phyloP scores from a whole-genome alignment of 2,329 filamentous ascomycete genomes.

The Ophiostoma montium region DNA sequence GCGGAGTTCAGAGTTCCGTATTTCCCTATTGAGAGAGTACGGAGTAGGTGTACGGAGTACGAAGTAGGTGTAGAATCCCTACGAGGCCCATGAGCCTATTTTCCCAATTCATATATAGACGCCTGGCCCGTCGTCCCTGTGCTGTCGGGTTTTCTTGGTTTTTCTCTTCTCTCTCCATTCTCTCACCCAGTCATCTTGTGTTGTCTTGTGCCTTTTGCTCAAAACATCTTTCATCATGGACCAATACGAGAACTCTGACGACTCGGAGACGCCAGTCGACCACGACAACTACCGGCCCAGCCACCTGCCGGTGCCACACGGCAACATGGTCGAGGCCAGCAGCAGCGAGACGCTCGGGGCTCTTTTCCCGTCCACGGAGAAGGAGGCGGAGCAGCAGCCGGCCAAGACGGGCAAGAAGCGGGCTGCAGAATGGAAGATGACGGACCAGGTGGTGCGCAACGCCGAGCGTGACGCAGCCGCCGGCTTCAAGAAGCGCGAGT shows the following conservation, averaged over 20 bases:
- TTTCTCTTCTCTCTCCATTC: too few species aligned
- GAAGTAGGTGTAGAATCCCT: too few species aligned
- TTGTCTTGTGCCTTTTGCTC: neutral
- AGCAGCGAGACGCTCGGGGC: neutral
- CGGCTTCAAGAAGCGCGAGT: conserved; percentile 13
- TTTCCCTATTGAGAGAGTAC: too few species aligned
- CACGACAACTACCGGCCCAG: neutral
- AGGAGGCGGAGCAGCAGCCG: too few species aligned
- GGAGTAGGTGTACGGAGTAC: too few species aligned
- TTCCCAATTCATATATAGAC: too few species aligned
- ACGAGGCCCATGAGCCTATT: too few species aligned
- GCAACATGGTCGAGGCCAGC: neutral
- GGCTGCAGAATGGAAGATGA: neutral
- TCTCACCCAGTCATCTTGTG: too few species aligned
- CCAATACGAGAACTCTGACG: neutral
- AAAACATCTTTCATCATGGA: neutral
- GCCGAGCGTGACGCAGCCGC: neutral
- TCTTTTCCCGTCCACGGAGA: neutral
- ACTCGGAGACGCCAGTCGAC: neutral
- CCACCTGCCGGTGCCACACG: neutral
- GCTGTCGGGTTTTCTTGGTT: too few species aligned
- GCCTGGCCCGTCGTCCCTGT: too few species aligned
- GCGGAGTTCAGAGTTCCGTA: neutral
- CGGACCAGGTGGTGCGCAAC: neutral
- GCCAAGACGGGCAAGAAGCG: neutral